These are phyloP conservation scores for Epichloe scottii DNA, from an alignment of 2,329 filamentous ascomycete species.

Conservation along the genomic window DNA sequence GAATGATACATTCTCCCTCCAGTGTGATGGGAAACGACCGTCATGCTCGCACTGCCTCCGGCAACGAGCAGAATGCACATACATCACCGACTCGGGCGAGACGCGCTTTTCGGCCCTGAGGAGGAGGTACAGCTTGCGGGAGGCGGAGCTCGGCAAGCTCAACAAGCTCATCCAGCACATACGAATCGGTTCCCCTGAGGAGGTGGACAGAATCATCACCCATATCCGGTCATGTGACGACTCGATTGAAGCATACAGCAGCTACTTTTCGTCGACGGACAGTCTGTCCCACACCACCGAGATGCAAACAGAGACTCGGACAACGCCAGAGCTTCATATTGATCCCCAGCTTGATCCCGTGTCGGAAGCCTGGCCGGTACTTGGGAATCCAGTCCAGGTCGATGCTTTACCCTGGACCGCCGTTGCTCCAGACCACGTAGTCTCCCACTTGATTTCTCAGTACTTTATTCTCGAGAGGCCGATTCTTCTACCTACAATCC, in stretches of 20 bases:
- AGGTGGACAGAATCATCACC: neutral
- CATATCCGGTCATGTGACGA: neutral
- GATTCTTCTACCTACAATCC: neutral
- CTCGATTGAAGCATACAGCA: neutral
- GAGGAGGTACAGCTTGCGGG: neutral
- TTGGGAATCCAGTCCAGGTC: neutral
- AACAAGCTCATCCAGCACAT: neutral
- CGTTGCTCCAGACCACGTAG: neutral
- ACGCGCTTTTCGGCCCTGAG: constrained; percentile 2
- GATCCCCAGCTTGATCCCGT: neutral
- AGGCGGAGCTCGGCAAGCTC: constrained; percentile 1
- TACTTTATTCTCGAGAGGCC: neutral
- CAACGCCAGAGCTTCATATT: neutral
- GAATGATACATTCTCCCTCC: neutral
- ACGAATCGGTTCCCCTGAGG: neutral
- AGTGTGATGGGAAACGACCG: constrained; percentile 4
- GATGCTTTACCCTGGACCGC: neutral
- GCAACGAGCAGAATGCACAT: neutral
- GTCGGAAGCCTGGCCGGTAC: neutral
- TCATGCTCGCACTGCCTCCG: constrained; percentile 2
- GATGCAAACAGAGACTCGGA: neutral
- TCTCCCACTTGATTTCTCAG: neutral
- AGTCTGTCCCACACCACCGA: neutral
- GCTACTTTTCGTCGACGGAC: neutral
- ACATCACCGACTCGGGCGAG: constrained; percentile 2